These are phyloP conservation scores for Blastocladiella emersonii DNA, from an alignment of 371 early-diverging fungal genomes.

Conservation along the genomic window DNA sequence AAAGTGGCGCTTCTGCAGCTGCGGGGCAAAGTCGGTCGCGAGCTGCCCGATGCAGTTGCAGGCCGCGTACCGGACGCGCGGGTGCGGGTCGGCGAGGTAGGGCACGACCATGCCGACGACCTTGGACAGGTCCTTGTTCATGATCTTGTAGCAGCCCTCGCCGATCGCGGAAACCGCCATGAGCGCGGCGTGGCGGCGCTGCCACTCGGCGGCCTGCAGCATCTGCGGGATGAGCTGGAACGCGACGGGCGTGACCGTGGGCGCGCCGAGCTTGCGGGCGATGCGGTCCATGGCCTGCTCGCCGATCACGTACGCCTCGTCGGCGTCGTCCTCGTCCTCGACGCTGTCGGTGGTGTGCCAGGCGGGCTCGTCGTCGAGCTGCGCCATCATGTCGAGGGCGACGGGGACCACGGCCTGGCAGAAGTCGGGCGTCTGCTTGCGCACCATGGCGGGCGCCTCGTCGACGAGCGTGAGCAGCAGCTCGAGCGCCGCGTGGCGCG, in stretches of 20 bases:
- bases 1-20: slow-evolving; percentile 67
- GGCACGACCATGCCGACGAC: slow-evolving; percentile 69
- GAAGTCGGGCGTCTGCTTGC: slow-evolving; percentile 48
- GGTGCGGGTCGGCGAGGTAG: slow-evolving; percentile 77
- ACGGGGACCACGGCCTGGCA: slow-evolving; percentile 60
- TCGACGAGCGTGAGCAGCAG: slow-evolving; percentile 79
- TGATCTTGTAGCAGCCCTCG: slow-evolving; percentile 85
- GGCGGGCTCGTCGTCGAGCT: slow-evolving; percentile 55
- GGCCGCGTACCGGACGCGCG: slow-evolving; percentile 89
- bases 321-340: slow-evolving; percentile 71
- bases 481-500: slow-evolving; percentile 78
- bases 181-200: slow-evolving; percentile 80
- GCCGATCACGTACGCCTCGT: slow-evolving; percentile 71
- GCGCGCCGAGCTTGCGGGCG: slow-evolving; percentile 77
- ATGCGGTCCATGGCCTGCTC: slow-evolving; percentile 92
- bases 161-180: slow-evolving; percentile 89
- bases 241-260: slow-evolving; percentile 70
- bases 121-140: slow-evolving; percentile 75
- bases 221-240: slow-evolving; percentile 77
- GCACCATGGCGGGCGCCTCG: slow-evolving; percentile 63
- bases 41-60: slow-evolving; percentile 93
- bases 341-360: slow-evolving; percentile 82
- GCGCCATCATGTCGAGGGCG: slow-evolving; percentile 83
- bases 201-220: slow-evolving; percentile 80
- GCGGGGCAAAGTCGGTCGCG: slow-evolving; percentile 87